Conservation (phyloP, 2,329 filamentous ascomycete genomes). For the Pseudocercospora macadamiae region DNA sequence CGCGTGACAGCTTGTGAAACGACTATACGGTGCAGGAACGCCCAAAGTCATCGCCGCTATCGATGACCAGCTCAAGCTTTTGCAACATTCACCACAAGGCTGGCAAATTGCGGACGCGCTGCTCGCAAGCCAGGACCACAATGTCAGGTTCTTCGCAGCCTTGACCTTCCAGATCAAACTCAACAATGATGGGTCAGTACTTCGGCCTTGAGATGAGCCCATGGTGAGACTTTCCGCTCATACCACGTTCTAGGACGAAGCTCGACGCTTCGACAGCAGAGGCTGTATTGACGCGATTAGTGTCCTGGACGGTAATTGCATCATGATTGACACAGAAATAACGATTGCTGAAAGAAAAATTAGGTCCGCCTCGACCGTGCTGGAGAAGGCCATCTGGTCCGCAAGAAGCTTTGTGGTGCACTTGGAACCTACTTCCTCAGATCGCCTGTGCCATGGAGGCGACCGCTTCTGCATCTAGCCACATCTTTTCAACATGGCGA, state of each 20-base stretch:
- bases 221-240: conserved; percentile 31
- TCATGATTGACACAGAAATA: background rate
- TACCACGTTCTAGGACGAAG: conserved; percentile 36
- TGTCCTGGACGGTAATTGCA: conserved; percentile 61
- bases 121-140: conserved; percentile 67
- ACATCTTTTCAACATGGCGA: conserved; percentile 32
- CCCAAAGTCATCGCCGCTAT: conserved; percentile 54
- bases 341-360: background rate
- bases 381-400: conserved; percentile 62
- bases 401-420: conserved; percentile 76
- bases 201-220: conserved; percentile 36
- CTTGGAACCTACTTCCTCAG: conserved; percentile 75
- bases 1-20: conserved; percentile 47
- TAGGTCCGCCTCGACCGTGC: conserved; percentile 50
- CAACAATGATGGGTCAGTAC: conserved; percentile 57
- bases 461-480: conserved; percentile 53
- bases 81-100: conserved; percentile 79
- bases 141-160: conserved; percentile 89
- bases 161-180: conserved; percentile 93
- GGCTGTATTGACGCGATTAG: conserved; percentile 62
- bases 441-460: conserved; percentile 68
- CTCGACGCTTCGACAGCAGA: conserved; percentile 61
- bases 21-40: conserved; percentile 53
- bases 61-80: conserved; percentile 74
- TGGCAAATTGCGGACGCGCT: conserved; percentile 85